Percentiles rank a stretch among this genome's conserved stretches.
phyloP scores from a whole-genome alignment of 306 rosid genomes.

The Urtica urens region DNA sequence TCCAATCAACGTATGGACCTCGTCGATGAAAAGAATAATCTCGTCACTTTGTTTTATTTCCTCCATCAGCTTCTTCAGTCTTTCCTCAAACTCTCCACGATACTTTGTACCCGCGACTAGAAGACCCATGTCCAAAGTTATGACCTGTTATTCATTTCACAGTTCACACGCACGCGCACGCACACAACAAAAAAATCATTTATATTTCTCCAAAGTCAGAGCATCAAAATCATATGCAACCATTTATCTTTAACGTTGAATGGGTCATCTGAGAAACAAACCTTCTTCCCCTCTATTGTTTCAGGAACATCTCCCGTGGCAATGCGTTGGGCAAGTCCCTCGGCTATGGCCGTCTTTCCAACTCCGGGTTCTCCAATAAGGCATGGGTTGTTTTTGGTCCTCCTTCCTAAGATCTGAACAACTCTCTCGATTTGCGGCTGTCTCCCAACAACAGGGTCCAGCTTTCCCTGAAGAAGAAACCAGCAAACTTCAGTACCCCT shows the following conservation, averaged over 20 bases:
- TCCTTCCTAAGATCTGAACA: slow-evolving; percentile 82
- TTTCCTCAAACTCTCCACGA: slow-evolving; percentile 98
- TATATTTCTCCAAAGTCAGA: too few species aligned
- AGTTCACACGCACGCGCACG: too few species aligned
- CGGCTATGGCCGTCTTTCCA: slow-evolving; percentile 95
- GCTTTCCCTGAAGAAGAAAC: slow-evolving; percentile 52
- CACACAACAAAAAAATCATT: not conserved
- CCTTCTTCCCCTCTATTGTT: slow-evolving; percentile 96
- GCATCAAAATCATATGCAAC: not conserved
- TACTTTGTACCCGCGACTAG: slow-evolving; percentile 97
- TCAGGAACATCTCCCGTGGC: slow-evolving; percentile 92
- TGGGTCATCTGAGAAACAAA: slow-evolving; percentile 6
- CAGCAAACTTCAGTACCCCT: too few species aligned
- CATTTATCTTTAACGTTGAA: too few species aligned
- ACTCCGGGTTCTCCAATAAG: slow-evolving; percentile 98
- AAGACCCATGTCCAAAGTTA: slow-evolving; percentile 95
- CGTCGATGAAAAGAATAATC: slow-evolving; percentile 81
- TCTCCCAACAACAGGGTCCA: slow-evolving; percentile 97
- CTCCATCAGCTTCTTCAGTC: slow-evolving; percentile 90
- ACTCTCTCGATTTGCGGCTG: slow-evolving; percentile 91
- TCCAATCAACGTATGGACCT: slow-evolving; percentile 92
- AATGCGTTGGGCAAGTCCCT: slow-evolving; percentile 93
- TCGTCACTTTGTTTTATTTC: slow-evolving; percentile 96
- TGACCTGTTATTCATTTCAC: too few species aligned
- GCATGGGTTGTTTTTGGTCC: slow-evolving; percentile 90